Conservation (phyloP, 163 green algal species). For the Botryococcus braunii region DNA sequence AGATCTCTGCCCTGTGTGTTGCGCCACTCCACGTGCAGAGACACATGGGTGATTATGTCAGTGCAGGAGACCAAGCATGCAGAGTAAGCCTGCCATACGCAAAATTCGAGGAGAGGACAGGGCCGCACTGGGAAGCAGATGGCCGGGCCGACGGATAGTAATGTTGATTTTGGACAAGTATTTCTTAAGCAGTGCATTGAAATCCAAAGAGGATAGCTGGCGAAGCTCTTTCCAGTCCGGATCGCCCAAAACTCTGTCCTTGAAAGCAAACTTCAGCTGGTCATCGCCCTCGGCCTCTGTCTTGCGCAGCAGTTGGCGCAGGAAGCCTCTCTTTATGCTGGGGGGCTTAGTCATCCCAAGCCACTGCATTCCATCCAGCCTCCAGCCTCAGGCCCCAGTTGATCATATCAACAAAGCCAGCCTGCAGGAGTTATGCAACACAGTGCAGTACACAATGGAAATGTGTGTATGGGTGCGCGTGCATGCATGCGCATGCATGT, state of each 20-base stretch:
- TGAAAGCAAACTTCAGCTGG: background rate
- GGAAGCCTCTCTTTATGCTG: slow-evolving; percentile 9
- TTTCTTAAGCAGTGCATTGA: slow-evolving; percentile 6
- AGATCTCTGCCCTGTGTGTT: no score
- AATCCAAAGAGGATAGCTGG: slow-evolving; percentile 15
- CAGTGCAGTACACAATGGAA: background rate
- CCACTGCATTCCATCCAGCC: slow-evolving; percentile 13
- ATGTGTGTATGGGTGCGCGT: background rate
- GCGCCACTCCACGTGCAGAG: no score
- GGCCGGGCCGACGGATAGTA: no score
- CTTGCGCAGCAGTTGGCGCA: slow-evolving; percentile 14
- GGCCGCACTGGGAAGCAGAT: no score
- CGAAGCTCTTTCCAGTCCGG: slow-evolving; percentile 15
- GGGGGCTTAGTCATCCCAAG: slow-evolving; percentile 15
- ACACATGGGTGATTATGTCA: no score
- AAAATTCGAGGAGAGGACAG: no score
- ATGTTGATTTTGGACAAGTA: slow-evolving; percentile 16
- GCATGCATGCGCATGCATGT: no score
- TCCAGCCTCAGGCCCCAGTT: background rate
- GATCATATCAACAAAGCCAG: no score
- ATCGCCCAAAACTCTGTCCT: slow-evolving; percentile 8
- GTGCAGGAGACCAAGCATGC: no score
- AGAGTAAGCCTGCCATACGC: no score
- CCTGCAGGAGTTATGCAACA: background rate
- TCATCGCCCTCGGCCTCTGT: slow-evolving; percentile 16